phyloP scores from a whole-genome alignment of 2,329 filamentous ascomycete species.

The Hymenoscyphus scutula region DNA sequence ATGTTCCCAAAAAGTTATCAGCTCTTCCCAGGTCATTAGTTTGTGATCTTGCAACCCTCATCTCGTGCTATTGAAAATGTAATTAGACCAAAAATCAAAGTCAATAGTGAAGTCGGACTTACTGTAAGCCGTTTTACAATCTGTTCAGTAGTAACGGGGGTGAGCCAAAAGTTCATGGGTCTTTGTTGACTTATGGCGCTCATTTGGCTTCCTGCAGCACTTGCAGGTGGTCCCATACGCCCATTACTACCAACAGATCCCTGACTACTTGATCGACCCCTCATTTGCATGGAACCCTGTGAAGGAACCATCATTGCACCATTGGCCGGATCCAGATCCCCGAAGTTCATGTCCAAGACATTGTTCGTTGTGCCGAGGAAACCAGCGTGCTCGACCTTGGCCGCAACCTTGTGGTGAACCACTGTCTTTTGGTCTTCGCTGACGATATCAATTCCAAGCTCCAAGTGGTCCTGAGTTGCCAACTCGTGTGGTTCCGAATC shows the following conservation, averaged over 20 bases:
- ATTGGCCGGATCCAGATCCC: constrained; percentile 81
- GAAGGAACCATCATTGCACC: constrained; percentile 69
- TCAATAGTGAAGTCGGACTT: constrained; percentile 15
- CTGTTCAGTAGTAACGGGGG: constrained; percentile 88
- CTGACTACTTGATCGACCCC: constrained; percentile 68
- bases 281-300: constrained; percentile 65
- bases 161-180: constrained; percentile 78
- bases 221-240: constrained; percentile 53
- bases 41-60: constrained; percentile 85
- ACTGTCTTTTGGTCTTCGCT: constrained; percentile 98
- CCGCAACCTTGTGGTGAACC: constrained; percentile 96
- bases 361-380: constrained; percentile 73
- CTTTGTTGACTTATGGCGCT: constrained; percentile 66
- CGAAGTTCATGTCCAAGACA: constrained; percentile 85
- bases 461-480: constrained; percentile 85
- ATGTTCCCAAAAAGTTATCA: constrained; percentile 72
- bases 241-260: constrained; percentile 60
- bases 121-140: constrained; percentile 71
- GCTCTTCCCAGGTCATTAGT: constrained; percentile 81
- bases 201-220: constrained; percentile 53
- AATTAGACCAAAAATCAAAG: constrained; percentile 25
- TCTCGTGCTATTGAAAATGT: constrained; percentile 65
- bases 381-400: constrained; percentile 93
- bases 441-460: constrained; percentile 96
- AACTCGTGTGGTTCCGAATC: constrained; percentile 96